A percentile compares a stretch with the other conserved stretches of the same genome.
phyloP scores from a whole-genome alignment of 331 rosid species.

The Saraca asoca region DNA sequence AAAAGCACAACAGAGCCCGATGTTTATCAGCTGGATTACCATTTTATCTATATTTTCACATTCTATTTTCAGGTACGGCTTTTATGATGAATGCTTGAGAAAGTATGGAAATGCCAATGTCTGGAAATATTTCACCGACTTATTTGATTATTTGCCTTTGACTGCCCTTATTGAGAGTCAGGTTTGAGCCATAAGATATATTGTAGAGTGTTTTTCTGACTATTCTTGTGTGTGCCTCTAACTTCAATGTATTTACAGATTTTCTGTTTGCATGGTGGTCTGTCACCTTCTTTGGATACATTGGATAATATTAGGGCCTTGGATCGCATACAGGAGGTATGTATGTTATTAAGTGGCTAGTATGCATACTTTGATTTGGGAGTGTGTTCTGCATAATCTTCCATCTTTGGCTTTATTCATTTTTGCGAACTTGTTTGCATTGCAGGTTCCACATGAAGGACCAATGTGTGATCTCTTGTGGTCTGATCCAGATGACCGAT shows the following conservation, averaged over 20 bases:
- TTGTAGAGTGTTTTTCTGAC: constrained; percentile 21
- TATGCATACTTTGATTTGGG: constrained; percentile 14
- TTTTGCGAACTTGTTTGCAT: constrained; percentile 9
- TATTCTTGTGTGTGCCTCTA: constrained; percentile 37
- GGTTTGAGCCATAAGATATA: constrained; percentile 52
- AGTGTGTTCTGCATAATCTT: too few relatives aligned
- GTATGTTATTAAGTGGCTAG: constrained; percentile 24
- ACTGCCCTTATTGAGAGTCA: constrained; percentile 99
- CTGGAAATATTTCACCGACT: constrained; percentile 89
- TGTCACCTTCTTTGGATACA: constrained; percentile 96
- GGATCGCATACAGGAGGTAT: constrained; percentile 96
- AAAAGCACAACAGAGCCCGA: background rate
- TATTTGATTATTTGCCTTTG: constrained; percentile 94
- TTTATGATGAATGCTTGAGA: constrained; percentile 37
- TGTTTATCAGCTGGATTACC: constrained; percentile 10
- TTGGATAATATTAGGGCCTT: constrained; percentile 87
- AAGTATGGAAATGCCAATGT: constrained; percentile 98
- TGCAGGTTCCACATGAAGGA: constrained; percentile 97
- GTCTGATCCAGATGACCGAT: constrained; percentile 99
- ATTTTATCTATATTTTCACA: constrained; percentile 25
- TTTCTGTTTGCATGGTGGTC: constrained; percentile 99
- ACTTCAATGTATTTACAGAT: constrained; percentile 51
- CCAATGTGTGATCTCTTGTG: constrained; percentile 98
- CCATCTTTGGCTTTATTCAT: too few relatives aligned
- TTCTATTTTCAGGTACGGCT: constrained; percentile 79